These are phyloP conservation scores for Trametes sp. DNA, from an alignment of 1,284 basidiomycete genomes.

Conservation along the genomic window DNA sequence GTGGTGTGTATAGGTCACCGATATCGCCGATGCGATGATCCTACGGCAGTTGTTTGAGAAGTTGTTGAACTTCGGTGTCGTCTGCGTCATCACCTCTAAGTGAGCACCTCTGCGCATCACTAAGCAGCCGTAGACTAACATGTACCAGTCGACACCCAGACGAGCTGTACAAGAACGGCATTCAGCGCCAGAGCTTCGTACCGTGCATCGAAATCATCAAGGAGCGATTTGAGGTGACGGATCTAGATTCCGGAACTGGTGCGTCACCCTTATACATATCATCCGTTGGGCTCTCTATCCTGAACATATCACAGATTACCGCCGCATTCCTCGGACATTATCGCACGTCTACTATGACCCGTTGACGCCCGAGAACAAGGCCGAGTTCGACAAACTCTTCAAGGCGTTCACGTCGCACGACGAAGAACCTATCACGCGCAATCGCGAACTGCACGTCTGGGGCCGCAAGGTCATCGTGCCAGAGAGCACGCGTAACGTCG, in stretches of 20 bases:
- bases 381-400: constrained; percentile 87
- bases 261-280: constrained; percentile 8
- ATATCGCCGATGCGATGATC: constrained; percentile 99
- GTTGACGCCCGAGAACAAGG: constrained; percentile 66
- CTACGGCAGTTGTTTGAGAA: constrained; percentile 88
- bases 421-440: constrained; percentile 62
- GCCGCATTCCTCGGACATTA: constrained; percentile 87
- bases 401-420: constrained; percentile 66
- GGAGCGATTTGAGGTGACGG: constrained; percentile 84
- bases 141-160: constrained; percentile 89
- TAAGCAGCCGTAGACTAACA: constrained; percentile 8
- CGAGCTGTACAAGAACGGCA: constrained; percentile 98
- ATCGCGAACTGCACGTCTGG: constrained; percentile 86
- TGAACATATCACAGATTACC: constrained; percentile 77
- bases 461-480: constrained; percentile 86
- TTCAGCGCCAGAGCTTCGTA: constrained; percentile 95
- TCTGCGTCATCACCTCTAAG: constrained; percentile 98
- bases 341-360: constrained; percentile 94
- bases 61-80: constrained; percentile 88
- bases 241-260: constrained; percentile 96
- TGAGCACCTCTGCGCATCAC: constrained; percentile 47
- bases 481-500: constrained; percentile 79
- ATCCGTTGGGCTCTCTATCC: neutral
- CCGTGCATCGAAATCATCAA: constrained; percentile 97
- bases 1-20: constrained; percentile 78